These are phyloP conservation scores for Carex littledalei DNA, from an alignment of 176 grass and related monocot species.

Conservation along the genomic window DNA sequence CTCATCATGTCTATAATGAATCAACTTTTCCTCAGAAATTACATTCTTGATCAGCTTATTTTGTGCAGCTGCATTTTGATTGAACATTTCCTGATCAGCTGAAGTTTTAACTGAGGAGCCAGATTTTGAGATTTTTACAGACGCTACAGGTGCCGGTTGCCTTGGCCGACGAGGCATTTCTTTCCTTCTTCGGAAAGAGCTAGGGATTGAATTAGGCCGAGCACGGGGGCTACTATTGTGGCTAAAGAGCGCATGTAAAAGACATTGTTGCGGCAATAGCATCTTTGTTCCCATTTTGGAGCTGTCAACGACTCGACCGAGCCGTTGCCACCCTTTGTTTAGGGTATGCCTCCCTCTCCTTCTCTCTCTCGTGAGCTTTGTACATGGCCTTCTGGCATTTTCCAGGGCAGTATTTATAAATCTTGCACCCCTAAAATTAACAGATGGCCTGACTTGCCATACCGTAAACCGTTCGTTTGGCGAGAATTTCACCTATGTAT, in stretches of 20 bases:
- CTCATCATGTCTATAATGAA: not conserved
- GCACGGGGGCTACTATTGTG: constrained; percentile 1
- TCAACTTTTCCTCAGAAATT: not conserved
- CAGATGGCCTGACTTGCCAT: not conserved
- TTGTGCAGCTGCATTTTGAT: not conserved
- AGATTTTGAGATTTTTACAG: constrained; percentile 21
- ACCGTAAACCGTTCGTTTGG: constrained; percentile 4
- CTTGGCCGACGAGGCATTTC: not conserved
- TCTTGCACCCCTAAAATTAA: constrained; percentile 16
- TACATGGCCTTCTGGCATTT: not conserved
- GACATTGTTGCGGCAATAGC: constrained; percentile 19
- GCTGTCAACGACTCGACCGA: constrained; percentile 17
- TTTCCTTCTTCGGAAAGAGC: constrained; percentile 8
- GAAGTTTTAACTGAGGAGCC: not conserved
- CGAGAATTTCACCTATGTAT: constrained; percentile 7
- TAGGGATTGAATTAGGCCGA: constrained; percentile 1
- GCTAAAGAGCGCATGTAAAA: not conserved
- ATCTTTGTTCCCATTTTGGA: constrained; percentile 15
- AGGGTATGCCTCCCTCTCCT: not conserved
- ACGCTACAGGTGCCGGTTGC: not conserved
- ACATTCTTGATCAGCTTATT: not conserved
- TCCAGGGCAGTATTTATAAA: not conserved
- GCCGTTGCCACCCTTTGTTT: not conserved
- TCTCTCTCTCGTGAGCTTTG: not conserved
- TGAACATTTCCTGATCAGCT: not conserved